A percentile compares a stretch with the other conserved stretches of the same genome.
Evolutionary conservation across 805 yeast genomes (phyloP).

Genomic region (Wickerhamiella alocasiicola): DNA sequence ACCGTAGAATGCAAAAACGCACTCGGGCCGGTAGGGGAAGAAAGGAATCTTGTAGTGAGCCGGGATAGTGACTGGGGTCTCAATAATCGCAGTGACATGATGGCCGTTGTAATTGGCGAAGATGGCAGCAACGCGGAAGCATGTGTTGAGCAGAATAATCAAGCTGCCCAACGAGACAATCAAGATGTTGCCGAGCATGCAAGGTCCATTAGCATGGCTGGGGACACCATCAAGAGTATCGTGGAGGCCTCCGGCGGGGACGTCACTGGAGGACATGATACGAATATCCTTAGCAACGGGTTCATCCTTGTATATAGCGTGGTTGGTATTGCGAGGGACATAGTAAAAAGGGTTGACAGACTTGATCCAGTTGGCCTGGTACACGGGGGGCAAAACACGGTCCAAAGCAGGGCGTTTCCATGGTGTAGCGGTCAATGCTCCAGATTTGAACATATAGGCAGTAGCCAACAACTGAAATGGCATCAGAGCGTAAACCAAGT

Average conservation of each 20-base stretch:
- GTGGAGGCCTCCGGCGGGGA: constrained; percentile 29
- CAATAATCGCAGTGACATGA: constrained; percentile 12
- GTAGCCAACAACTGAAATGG: constrained; percentile 38
- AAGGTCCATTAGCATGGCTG: constrained; percentile 26
- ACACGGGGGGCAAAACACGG: constrained; percentile 25
- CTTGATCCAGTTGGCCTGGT: constrained; percentile 70
- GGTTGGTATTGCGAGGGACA: constrained; percentile 39
- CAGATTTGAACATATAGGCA: constrained; percentile 46
- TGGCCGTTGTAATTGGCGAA: constrained; percentile 18
- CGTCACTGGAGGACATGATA: constrained; percentile 47
- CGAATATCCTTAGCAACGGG: constrained; percentile 37
- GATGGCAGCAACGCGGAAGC: constrained; percentile 26
- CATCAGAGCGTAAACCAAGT: constrained; percentile 40
- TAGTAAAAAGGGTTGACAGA: constrained; percentile 48
- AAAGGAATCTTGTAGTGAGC: constrained; percentile 22
- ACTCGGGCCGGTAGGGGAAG: constrained; percentile 41
- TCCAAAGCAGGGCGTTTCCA: constrained; percentile 26
- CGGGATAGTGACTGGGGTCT: constrained; percentile 2
- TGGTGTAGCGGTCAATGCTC: constrained; percentile 29
- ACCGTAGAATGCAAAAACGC: constrained; percentile 60
- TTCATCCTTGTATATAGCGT: constrained; percentile 32
- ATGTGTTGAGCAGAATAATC: constrained; percentile 21
- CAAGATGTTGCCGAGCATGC: constrained; percentile 33
- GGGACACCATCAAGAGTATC: constrained; percentile 42
- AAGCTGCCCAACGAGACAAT: constrained; percentile 19